A percentile compares a stretch with the other conserved stretches of the same genome.
Evolutionary conservation across 768 basidiomycete species (phyloP).

Genomic region (Leucocoprinus birnbaumii): DNA sequence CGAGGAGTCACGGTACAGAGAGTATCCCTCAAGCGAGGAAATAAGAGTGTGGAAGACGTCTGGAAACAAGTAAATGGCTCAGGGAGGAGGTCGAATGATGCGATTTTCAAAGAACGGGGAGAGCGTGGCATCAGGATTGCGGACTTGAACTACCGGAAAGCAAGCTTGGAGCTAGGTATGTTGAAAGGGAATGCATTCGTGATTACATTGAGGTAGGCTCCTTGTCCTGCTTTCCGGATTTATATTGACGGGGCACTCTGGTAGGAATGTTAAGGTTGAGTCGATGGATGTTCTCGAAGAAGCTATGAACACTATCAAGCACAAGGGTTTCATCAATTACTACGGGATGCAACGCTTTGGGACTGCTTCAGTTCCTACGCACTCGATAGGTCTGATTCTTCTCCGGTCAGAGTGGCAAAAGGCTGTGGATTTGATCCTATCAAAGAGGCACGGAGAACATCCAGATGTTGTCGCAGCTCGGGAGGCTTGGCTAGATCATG

Average conservation of each 20-base stretch:
- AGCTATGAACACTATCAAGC: constrained; percentile 74
- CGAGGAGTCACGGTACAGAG: constrained; percentile 95
- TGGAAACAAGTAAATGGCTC: constrained; percentile 82
- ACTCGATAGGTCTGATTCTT: constrained; percentile 88
- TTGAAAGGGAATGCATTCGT: constrained; percentile 94
- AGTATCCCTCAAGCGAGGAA: constrained; percentile 76
- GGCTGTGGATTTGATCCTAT: constrained; percentile 80
- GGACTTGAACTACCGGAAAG: constrained; percentile 83
- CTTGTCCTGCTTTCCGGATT: background rate
- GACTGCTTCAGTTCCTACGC: constrained; percentile 93
- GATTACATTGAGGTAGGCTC: constrained; percentile 82
- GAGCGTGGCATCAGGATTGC: constrained; percentile 88
- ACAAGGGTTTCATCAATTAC: constrained; percentile 95
- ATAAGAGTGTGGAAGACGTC: constrained; percentile 75
- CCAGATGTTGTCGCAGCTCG: constrained; percentile 85
- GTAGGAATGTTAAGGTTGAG: constrained; percentile 82
- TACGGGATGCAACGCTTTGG: constrained; percentile 99
- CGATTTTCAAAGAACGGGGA: constrained; percentile 69
- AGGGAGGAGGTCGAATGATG: constrained; percentile 47
- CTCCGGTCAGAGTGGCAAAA: constrained; percentile 88
- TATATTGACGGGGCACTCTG: background rate
- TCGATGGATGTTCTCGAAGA: constrained; percentile 69
- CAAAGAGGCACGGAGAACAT: constrained; percentile 85
- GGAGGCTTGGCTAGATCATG: constrained; percentile 85
- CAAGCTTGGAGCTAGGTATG: constrained; percentile 89